Percentiles rank a stretch among this genome's conserved stretches.
Evolutionary conservation across 2,329 filamentous ascomycete genomes (phyloP).

Genomic region (Alternaria solani): DNA sequence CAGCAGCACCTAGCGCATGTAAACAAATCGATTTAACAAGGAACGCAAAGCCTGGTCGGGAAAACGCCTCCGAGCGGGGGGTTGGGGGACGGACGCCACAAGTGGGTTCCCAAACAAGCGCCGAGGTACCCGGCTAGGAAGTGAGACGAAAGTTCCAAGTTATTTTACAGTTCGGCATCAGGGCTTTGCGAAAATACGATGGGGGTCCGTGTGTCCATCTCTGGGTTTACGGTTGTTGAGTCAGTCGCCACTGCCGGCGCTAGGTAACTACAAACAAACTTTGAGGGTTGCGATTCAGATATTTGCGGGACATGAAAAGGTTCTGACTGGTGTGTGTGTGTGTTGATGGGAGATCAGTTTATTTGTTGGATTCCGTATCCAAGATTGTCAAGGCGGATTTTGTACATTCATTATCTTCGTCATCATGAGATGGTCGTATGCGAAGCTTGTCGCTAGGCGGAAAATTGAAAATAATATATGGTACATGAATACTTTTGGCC

Average conservation of each 20-base stretch:
- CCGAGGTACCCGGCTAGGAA: neutral
- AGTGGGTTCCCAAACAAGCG: neutral
- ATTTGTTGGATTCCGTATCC: too few relatives aligned
- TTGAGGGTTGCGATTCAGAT: neutral
- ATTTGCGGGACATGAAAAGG: neutral
- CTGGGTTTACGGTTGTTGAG: neutral
- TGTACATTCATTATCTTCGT: neutral
- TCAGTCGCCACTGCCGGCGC: neutral
- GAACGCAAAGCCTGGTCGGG: neutral
- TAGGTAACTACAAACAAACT: neutral
- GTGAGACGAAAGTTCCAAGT: neutral
- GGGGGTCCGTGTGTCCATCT: neutral
- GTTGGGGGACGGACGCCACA: neutral
- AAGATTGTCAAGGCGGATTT: neutral
- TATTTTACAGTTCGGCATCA: neutral
- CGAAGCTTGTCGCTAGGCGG: too few relatives aligned
- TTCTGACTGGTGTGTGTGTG: neutral
- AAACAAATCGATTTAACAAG: neutral
- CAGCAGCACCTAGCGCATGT: neutral
- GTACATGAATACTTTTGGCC: neutral
- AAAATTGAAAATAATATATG: neutral
- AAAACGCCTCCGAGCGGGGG: neutral
- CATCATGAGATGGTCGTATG: neutral
- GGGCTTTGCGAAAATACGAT: neutral
- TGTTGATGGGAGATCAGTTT: neutral